These are phyloP conservation scores for Saccharum spontaneum DNA, from an alignment of 176 grass and related monocot genomes.

Conservation along the genomic window DNA sequence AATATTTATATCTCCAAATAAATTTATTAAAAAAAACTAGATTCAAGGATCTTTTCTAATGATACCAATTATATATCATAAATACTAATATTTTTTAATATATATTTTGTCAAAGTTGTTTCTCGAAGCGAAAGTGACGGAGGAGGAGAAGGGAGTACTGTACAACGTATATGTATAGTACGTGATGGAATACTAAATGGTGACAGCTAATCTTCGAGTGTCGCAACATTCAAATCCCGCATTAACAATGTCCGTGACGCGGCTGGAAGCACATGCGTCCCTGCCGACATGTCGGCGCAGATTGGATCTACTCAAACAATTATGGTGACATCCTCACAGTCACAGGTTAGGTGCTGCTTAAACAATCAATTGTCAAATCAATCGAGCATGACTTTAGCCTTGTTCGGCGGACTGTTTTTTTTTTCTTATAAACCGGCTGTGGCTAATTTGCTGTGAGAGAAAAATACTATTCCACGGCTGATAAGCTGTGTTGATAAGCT, in stretches of 20 bases:
- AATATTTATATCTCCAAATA: no score
- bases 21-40: no score
- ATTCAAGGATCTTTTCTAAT: no score
- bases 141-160: neutral
- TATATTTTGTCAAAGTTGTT: no score
- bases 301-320: constrained; percentile 14
- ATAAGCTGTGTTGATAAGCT: no score
- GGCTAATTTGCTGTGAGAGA: no score
- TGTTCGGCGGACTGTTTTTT: no score
- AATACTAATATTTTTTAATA: no score
- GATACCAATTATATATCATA: no score
- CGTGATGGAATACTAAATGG: neutral
- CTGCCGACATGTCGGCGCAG: constrained; percentile 28
- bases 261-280: constrained; percentile 33
- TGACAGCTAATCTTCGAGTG: constrained; percentile 7
- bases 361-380: neutral
- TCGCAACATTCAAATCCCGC: neutral
- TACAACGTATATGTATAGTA: neutral
- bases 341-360: neutral
- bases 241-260: constrained; percentile 38
- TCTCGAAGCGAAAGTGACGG: no score
- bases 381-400: neutral
- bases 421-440: no score
- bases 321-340: neutral
- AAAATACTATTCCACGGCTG: no score